These are phyloP conservation scores for Arabis alpina DNA, from an alignment of 345 rosid species.

Conservation along the genomic window DNA sequence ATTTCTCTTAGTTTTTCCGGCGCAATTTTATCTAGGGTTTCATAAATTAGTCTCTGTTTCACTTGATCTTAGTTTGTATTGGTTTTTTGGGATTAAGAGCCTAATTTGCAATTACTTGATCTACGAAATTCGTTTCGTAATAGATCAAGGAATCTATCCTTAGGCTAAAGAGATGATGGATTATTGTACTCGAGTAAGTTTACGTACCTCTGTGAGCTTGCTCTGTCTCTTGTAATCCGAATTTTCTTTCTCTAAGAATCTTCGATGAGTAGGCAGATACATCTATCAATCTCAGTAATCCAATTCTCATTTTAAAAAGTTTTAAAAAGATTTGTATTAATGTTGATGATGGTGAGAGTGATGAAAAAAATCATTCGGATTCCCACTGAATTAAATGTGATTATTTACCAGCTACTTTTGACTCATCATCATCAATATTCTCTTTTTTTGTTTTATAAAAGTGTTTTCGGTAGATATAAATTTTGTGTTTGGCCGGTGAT, in stretches of 20 bases:
- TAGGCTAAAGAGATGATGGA: slow-evolving; percentile 39
- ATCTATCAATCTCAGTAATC: slow-evolving; percentile 1
- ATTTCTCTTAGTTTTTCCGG: neutral
- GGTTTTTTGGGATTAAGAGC: neutral
- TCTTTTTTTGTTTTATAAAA: neutral
- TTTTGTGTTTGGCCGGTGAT: slow-evolving; percentile 37
- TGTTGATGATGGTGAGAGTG: slow-evolving; percentile 35
- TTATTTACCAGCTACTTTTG: slow-evolving; percentile 43
- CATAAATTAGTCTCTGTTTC: neutral
- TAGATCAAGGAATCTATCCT: slow-evolving; percentile 36
- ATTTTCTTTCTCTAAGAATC: neutral
- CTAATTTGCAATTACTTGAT: slow-evolving; percentile 38
- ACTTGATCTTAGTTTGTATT: neutral
- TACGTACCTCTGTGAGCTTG: slow-evolving; percentile 3
- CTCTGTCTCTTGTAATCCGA: slow-evolving; percentile 9
- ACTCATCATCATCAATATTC: slow-evolving; percentile 32
- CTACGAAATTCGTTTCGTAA: neutral
- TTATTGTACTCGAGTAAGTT: neutral
- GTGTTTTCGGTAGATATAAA: no score
- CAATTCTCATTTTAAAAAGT: no score
- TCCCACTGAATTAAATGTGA: slow-evolving; percentile 39
- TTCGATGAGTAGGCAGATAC: slow-evolving; percentile 20
- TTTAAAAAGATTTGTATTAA: neutral
- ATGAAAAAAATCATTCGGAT: slow-evolving; percentile 47
- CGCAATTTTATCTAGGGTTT: neutral